Evolutionary conservation across 306 rosid genomes (phyloP).

Genomic region (Canavalia ensiformis): DNA sequence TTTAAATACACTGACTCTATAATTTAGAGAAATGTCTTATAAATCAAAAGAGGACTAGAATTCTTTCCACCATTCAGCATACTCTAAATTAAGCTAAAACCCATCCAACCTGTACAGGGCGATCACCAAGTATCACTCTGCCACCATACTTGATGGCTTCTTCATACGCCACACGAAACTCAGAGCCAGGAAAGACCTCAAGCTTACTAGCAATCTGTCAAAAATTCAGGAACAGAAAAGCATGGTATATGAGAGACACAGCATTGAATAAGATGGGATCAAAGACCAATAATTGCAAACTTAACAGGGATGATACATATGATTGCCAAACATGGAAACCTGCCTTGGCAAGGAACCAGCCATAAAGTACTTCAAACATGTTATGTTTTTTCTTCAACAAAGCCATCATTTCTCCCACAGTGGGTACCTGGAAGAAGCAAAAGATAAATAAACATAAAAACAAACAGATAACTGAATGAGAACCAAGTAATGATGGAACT

Average conservation of each 20-base stretch:
- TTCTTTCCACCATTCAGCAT: not conserved
- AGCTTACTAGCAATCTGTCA: conserved; percentile 85
- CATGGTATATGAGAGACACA: conserved; percentile 26
- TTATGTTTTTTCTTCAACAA: conserved; percentile 89
- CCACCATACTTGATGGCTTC: conserved; percentile 96
- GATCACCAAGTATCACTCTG: conserved; percentile 95
- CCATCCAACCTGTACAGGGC: conserved; percentile 87
- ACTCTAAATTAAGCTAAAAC: conserved; percentile 18
- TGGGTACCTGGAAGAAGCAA: conserved; percentile 72
- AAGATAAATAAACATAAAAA: conserved; percentile 43
- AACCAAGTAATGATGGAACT: conserved; percentile 29
- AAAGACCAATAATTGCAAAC: conserved; percentile 27
- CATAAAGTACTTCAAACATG: conserved; percentile 79
- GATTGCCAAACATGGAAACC: conserved; percentile 49
- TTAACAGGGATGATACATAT: not conserved
- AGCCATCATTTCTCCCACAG: conserved; percentile 78
- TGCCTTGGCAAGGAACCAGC: conserved; percentile 99
- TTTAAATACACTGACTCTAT: conserved; percentile 9
- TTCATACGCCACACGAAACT: conserved; percentile 94
- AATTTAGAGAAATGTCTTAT: not conserved
- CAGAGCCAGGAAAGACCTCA: conserved; percentile 93
- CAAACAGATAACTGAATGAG: conserved; percentile 38
- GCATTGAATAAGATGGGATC: conserved; percentile 34
- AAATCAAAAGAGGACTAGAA: conserved; percentile 5
- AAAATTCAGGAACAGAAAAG: conserved; percentile 28